Base-by-base conservation (phyloP, 2,329 filamentous ascomycete species). In the Alternaria angustiovoidea region DNA sequence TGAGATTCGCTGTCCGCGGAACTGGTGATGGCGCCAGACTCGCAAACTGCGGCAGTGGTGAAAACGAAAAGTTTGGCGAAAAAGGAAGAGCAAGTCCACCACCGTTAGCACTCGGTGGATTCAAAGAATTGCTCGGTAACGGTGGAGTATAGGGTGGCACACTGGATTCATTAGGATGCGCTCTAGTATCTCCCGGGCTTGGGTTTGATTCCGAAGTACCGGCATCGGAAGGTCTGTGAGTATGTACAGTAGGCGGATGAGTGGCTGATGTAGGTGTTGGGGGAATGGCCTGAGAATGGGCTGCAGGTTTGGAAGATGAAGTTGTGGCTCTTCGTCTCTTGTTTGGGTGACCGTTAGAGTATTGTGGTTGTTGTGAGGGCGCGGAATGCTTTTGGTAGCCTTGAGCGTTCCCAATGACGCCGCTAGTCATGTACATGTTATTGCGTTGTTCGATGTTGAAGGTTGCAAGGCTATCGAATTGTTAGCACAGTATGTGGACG, bases 1-100 rank as follows among this genome's bases (percentile, higher is more conserved):
- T 63, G 32, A 66, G 59, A 30, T 65, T 66, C 30, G 63, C 67
- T 14, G 66, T 51, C 42, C 67, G 68, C 14, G 68, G 64, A n/a
- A 70, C 70, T 34, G 75, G 75, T 34, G 73, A 75, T 34, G 70
- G 70, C 28, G 70, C 70, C n/a, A 78, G 61, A 53, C 70, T 74
- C 51, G 75, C 68, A 56, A 77, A 70, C 44, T 74, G 74, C 18
- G 74, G 74, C n/a, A 77, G 64, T 39, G 69, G 68, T 28, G 74
- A 74, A 61, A 77, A 75, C 8, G 72, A 72, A 61, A 82, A 82
- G 54, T 77, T 78, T 8, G 81, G 80, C 8, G 80, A 81, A 58
- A 81, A 80, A 4, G 76, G 74, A 43, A 79, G 72, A 43, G 74
- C 62, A 30, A 71, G 68, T 28, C 66, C 65, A 44, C 62, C 60